These are phyloP conservation scores for Camellia oleifera DNA, from an alignment of 179 eudicot genomes.

Conservation along the genomic window DNA sequence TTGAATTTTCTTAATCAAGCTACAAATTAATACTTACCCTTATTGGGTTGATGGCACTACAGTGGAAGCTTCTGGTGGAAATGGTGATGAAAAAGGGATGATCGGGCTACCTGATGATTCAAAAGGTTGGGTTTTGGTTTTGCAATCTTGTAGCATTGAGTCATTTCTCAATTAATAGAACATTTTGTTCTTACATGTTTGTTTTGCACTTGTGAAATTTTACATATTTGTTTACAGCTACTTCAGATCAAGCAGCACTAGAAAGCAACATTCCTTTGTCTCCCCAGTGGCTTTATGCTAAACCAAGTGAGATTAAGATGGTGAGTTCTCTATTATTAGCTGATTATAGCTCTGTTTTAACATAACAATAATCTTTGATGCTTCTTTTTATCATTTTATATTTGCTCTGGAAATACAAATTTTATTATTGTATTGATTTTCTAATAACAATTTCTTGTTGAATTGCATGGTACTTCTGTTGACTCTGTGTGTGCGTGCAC, in stretches of 20 bases:
- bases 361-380: background rate
- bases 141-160: background rate
- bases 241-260: conserved; percentile 61
- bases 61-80: conserved; percentile 42
- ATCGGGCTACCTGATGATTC: conserved; percentile 61
- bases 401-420: background rate
- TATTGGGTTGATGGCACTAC: conserved; percentile 11
- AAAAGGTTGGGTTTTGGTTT: conserved; percentile 48
- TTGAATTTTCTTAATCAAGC: background rate
- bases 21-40: background rate
- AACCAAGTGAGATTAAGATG: conserved; percentile 71
- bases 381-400: background rate
- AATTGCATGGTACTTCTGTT: background rate
- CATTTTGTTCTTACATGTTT: background rate
- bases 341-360: background rate
- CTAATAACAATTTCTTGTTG: background rate
- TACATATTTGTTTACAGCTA: conserved; percentile 5
- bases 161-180: background rate
- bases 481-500: background rate
- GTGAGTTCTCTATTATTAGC: conserved; percentile 29
- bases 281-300: conserved; percentile 96
- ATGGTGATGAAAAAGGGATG: conserved; percentile 50
- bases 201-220: conserved; percentile 6
- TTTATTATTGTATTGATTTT: background rate
- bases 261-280: conserved; percentile 93